phyloP scores from a whole-genome alignment of 345 rosid species.

The Lenwebbia sp. region DNA sequence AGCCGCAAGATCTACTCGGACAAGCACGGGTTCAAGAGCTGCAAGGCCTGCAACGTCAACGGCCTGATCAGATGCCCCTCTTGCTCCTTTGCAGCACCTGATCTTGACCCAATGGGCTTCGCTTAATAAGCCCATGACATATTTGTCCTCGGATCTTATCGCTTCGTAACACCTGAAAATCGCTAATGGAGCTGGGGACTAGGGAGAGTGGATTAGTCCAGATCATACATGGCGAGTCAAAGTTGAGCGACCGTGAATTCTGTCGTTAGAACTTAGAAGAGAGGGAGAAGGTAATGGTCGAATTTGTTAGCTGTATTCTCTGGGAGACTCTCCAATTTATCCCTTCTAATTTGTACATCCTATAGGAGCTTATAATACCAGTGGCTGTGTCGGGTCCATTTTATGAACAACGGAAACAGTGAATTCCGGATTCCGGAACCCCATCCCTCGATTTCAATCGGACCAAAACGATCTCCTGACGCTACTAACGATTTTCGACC shows the following conservation, averaged over 20 bases:
- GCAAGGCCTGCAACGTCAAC: slow-evolving; percentile 23
- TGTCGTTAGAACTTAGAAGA: background rate
- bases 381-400: background rate
- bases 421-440: background rate
- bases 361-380: background rate
- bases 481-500: background rate
- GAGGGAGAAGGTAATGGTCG: background rate
- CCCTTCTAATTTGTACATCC: background rate
- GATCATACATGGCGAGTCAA: background rate
- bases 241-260: background rate
- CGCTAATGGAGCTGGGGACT: background rate
- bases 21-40: slow-evolving; percentile 14
- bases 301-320: background rate
- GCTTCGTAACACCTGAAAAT: background rate
- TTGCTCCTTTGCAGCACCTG: slow-evolving; percentile 5
- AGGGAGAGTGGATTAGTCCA: background rate
- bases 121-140: too few relatives aligned
- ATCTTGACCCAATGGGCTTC: background rate
- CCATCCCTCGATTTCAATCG: background rate
- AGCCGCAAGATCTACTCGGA: slow-evolving; percentile 31
- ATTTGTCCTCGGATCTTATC: background rate
- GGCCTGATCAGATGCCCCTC: slow-evolving; percentile 24
- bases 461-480: background rate
- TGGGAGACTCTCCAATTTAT: background rate
- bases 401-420: background rate